Evolutionary conservation across 306 rosid species (phyloP).

Genomic region (Pachyrhizus erosus): DNA sequence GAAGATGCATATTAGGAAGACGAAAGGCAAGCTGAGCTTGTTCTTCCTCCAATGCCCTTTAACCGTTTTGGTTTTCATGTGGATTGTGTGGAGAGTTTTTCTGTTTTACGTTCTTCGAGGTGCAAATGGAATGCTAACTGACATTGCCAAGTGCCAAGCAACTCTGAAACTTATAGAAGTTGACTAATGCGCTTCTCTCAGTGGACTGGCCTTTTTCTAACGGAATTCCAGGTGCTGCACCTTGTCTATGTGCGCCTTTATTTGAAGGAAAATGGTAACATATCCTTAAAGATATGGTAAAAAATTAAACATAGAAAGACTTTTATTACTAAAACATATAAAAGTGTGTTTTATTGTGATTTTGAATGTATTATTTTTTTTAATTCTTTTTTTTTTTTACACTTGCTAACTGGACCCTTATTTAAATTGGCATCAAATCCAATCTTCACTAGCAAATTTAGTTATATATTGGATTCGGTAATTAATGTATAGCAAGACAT

Average conservation of each 20-base stretch:
- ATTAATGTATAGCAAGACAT: neutral
- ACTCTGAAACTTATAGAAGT: constrained; percentile 25
- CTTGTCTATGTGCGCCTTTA: constrained; percentile 31
- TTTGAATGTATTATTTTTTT: no score
- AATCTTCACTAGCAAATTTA: neutral
- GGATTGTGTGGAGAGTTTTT: constrained; percentile 13
- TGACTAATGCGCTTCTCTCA: neutral
- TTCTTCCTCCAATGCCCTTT: constrained; percentile 57
- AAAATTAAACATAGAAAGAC: no score
- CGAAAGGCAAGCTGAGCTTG: constrained; percentile 53
- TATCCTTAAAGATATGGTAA: no score
- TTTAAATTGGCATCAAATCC: constrained; percentile 7
- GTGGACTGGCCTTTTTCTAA: neutral
- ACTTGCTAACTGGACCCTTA: no score
- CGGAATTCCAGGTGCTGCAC: constrained; percentile 19
- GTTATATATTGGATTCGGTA: neutral
- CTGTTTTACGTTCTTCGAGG: neutral
- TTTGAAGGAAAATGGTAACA: neutral
- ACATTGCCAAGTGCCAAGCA: neutral
- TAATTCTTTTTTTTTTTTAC: no score
- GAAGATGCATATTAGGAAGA: constrained; percentile 62
- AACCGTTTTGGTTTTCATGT: constrained; percentile 66
- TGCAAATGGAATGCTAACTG: constrained; percentile 29
- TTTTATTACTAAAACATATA: no score
- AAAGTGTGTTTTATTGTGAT: no score